Evolutionary conservation across 768 basidiomycete species (phyloP).

Genomic region (Tylopilus sp.): DNA sequence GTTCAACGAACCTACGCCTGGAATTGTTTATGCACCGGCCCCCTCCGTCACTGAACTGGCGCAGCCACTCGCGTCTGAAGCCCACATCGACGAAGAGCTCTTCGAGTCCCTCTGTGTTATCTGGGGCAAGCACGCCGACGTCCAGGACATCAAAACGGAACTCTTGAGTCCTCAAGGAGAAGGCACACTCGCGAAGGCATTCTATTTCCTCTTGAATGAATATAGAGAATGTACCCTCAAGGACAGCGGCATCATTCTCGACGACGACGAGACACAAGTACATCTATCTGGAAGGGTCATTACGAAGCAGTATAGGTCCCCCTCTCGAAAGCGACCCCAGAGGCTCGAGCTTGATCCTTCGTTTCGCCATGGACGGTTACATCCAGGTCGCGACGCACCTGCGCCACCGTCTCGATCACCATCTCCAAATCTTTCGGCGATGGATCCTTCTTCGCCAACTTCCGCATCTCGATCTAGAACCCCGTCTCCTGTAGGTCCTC

Average conservation of each 20-base stretch:
- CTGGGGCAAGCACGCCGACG: constrained; percentile 73
- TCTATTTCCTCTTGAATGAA: constrained; percentile 78
- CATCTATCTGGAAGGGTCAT: constrained; percentile 28
- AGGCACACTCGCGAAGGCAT: constrained; percentile 79
- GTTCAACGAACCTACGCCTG: constrained; percentile 52
- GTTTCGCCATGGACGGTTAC: constrained; percentile 14
- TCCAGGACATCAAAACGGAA: constrained; percentile 56
- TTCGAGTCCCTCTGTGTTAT: constrained; percentile 77
- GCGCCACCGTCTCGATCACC: constrained; percentile 28
- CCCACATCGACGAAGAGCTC: constrained; percentile 73
- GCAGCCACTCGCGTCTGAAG: constrained; percentile 61
- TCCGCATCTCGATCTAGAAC: constrained; percentile 39
- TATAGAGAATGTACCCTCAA: constrained; percentile 66
- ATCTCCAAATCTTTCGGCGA: constrained; percentile 21
- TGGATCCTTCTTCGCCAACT: constrained; percentile 13
- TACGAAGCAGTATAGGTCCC: constrained; percentile 42
- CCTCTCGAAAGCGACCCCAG: constrained; percentile 32
- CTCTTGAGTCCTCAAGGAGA: constrained; percentile 66
- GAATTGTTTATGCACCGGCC: constrained; percentile 45
- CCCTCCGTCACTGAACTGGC: constrained; percentile 69
- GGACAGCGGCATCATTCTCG: constrained; percentile 48
- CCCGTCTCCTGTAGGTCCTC: constrained; percentile 50
- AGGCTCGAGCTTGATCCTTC: constrained; percentile 13
- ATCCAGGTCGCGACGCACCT: constrained; percentile 26
- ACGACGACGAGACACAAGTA: constrained; percentile 23